Conservation (phyloP, 2,329 filamentous ascomycete genomes). For the Drechslerella coelobrocha region DNA sequence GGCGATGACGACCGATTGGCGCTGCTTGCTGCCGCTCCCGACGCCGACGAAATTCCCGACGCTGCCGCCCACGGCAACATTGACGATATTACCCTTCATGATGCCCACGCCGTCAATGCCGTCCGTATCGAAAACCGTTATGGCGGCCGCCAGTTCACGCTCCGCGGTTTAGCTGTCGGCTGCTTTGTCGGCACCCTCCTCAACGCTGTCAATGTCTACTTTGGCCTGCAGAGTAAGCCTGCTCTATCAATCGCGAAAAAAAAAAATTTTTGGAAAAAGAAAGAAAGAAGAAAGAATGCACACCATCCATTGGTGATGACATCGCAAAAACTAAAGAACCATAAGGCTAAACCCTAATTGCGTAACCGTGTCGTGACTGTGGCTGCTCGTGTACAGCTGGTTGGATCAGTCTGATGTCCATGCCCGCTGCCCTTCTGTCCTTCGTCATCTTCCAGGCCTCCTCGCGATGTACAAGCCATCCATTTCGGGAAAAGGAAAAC, state of each 20-base stretch:
- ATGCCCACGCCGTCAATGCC: not conserved
- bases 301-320: too few species aligned
- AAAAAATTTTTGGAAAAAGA: too few species aligned
- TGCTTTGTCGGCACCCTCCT: constrained; percentile 86
- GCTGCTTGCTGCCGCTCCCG: not conserved
- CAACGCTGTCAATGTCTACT: constrained; percentile 97
- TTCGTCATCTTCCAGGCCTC: constrained; percentile 91
- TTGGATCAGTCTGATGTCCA: constrained; percentile 88
- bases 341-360: not conserved
- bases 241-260: not conserved
- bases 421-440: constrained; percentile 92
- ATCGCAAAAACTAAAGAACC: too few species aligned
- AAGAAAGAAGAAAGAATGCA: too few species aligned
- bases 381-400: constrained; percentile 60
- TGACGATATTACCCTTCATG: not conserved
- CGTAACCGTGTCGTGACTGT: not conserved
- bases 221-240: constrained; percentile 81
- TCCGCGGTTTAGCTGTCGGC: constrained; percentile 79
- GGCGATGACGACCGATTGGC: not conserved
- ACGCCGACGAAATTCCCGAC: not conserved
- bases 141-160: constrained; percentile 68
- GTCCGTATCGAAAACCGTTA: not conserved
- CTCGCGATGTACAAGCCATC: constrained; percentile 73
- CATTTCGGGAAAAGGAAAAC: constrained; percentile 94
- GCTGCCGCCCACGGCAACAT: constrained; percentile 4